These are phyloP conservation scores for Metschnikowia anglica DNA, from an alignment of 805 yeast genomes.

Conservation along the genomic window DNA sequence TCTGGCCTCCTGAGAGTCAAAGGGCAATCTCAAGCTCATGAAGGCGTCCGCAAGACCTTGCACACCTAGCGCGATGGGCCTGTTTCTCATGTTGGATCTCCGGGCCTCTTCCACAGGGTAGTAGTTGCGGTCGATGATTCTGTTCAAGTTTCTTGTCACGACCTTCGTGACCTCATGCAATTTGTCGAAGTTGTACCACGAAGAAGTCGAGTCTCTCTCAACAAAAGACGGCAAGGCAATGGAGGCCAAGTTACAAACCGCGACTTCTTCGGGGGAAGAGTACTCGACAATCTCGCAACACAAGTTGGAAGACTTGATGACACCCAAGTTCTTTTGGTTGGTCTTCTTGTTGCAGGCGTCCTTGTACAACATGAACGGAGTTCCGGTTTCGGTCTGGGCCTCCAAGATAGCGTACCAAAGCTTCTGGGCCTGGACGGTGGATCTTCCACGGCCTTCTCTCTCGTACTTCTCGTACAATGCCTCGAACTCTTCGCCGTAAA, in stretches of 20 bases:
- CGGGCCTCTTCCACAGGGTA: constrained; percentile 58
- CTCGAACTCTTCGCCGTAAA: constrained; percentile 56
- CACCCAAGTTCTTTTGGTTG: constrained; percentile 60
- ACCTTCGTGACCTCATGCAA: constrained; percentile 56
- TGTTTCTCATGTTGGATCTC: constrained; percentile 53
- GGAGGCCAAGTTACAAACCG: constrained; percentile 63
- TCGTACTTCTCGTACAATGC: constrained; percentile 53
- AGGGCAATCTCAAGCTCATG: constrained; percentile 55
- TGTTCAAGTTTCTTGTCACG: constrained; percentile 54
- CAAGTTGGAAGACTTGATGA: constrained; percentile 59
- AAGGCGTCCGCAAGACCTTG: constrained; percentile 63
- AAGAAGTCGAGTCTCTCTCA: constrained; percentile 39
- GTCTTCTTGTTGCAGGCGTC: constrained; percentile 61
- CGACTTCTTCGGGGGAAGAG: constrained; percentile 56
- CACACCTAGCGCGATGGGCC: constrained; percentile 64
- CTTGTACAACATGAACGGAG: constrained; percentile 63
- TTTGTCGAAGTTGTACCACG: constrained; percentile 56
- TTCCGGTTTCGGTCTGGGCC: constrained; percentile 65
- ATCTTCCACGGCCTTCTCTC: constrained; percentile 48
- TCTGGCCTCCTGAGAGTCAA: constrained; percentile 57
- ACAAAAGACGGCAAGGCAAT: constrained; percentile 58
- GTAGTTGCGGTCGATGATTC: constrained; percentile 54
- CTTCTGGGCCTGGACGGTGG: constrained; percentile 56
- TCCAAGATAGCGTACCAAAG: constrained; percentile 60
- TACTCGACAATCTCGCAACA: constrained; percentile 66